Percentiles rank a stretch among this genome's conserved stretches.
These are phyloP conservation scores for Penicillium fimorum DNA, from an alignment of 495 filamentous ascomycete species.

Conservation along the genomic window DNA sequence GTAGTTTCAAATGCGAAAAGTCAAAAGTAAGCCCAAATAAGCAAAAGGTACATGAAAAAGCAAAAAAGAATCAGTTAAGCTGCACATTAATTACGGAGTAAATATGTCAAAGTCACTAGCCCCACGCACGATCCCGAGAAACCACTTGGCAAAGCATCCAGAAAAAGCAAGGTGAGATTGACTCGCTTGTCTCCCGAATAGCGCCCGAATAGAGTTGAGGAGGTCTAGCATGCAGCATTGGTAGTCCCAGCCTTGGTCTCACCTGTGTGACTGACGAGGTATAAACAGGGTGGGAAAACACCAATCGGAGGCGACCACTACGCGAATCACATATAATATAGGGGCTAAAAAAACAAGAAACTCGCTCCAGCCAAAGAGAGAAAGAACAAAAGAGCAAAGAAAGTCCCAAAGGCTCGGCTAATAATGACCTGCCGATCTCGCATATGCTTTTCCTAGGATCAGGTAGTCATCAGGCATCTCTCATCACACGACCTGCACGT, in stretches of 20 bases:
- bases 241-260: background rate
- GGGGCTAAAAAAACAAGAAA: background rate
- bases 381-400: background rate
- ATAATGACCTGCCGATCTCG: conserved; percentile 3
- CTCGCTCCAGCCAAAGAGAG: background rate
- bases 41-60: background rate
- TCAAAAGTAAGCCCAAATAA: conserved; percentile 2
- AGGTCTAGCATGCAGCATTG: conserved; percentile 3
- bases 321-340: background rate
- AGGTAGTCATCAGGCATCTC: conserved; percentile 15
- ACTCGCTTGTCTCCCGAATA: conserved; percentile 10
- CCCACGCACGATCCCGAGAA: conserved; percentile 8
- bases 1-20: conserved; percentile 1
- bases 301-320: conserved; percentile 1
- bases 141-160: conserved; percentile 11
- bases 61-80: conserved; percentile 1
- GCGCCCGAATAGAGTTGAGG: conserved; percentile 9
- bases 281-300: background rate
- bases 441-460: conserved; percentile 8
- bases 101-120: conserved; percentile 13
- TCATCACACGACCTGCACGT: conserved; percentile 15
- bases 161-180: conserved; percentile 12
- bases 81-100: background rate
- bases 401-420: conserved; percentile 3
- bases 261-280: conserved; percentile 8